Percentiles rank a stretch among this genome's conserved stretches.
These are phyloP conservation scores for Microascus cirrosus DNA, from an alignment of 2,329 filamentous ascomycete species.

Conservation along the genomic window DNA sequence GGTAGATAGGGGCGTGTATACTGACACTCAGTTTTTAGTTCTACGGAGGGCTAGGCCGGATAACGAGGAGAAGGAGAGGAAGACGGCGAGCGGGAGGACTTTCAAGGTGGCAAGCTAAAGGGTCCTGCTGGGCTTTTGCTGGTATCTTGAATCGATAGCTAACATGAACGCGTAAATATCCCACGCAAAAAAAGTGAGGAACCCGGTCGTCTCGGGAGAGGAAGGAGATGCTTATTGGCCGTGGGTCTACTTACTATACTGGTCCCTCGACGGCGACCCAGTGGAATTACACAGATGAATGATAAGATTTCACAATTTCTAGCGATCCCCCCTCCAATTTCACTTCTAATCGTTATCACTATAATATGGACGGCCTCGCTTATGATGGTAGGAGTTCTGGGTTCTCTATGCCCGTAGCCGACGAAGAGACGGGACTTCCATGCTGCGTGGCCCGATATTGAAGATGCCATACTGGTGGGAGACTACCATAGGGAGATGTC, in stretches of 20 bases:
- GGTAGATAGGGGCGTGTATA: neutral
- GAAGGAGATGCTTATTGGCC: neutral
- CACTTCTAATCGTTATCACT: too few relatives aligned
- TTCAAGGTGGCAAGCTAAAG: conserved; percentile 47
- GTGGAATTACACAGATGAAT: neutral
- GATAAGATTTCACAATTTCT: neutral
- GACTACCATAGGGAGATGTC: too few relatives aligned
- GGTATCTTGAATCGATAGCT: neutral
- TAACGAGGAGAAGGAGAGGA: conserved; percentile 92
- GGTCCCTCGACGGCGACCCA: neutral
- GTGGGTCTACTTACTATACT: neutral
- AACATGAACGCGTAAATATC: neutral
- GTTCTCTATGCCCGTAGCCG: too few relatives aligned
- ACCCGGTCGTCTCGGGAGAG: neutral
- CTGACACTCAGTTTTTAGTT: conserved; percentile 43
- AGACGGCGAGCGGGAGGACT: conserved; percentile 92
- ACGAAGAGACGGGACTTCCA: too few relatives aligned
- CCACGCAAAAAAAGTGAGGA: neutral
- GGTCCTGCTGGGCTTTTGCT: neutral
- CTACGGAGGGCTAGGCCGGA: conserved; percentile 90
- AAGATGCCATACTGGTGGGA: too few relatives aligned
- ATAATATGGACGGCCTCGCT: too few relatives aligned
- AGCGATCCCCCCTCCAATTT: neutral
- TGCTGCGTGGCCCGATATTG: too few relatives aligned
- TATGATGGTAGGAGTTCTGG: too few relatives aligned